phyloP scores from a whole-genome alignment of 2,329 filamentous ascomycete species.

The Talaromyces piceae region DNA sequence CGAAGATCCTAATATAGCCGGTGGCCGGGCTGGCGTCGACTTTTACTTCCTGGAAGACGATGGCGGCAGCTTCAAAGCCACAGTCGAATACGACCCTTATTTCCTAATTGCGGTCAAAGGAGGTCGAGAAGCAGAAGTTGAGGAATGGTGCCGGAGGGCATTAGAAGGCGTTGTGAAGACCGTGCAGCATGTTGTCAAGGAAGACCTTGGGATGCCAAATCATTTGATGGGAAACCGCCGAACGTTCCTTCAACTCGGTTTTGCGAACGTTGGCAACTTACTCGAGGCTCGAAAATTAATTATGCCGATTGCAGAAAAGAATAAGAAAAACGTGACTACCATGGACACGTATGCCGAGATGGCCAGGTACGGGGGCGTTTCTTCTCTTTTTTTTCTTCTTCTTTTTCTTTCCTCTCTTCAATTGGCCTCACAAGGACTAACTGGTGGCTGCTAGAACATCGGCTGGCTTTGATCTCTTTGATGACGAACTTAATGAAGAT shows the following conservation, averaged over 20 bases:
- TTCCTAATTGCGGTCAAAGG: constrained; percentile 86
- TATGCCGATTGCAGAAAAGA: constrained; percentile 88
- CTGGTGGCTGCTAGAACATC: constrained; percentile 50
- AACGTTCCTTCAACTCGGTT: constrained; percentile 78
- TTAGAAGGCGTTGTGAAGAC: constrained; percentile 76
- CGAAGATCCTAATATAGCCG: constrained; percentile 72
- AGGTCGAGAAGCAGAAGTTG: constrained; percentile 83
- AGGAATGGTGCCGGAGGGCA: constrained; percentile 80
- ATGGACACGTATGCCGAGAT: constrained; percentile 99
- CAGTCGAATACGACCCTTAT: constrained; percentile 93
- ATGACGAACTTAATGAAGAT: constrained; percentile 77
- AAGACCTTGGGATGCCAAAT: constrained; percentile 91
- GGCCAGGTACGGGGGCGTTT: constrained; percentile 55
- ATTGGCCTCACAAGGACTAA: constrained; percentile 14
- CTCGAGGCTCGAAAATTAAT: constrained; percentile 77
- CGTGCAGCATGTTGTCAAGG: constrained; percentile 73
- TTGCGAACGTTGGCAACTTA: constrained; percentile 80
- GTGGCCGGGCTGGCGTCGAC: constrained; percentile 83
- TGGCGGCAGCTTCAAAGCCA: constrained; percentile 87
- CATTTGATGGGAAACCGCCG: constrained; percentile 85
- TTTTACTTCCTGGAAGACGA: constrained; percentile 96
- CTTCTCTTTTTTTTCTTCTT: neutral
- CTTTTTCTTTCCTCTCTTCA: constrained; percentile 12
- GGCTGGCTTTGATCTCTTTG: constrained; percentile 89
- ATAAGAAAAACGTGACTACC: constrained; percentile 89